Conservation (phyloP, 2,329 filamentous ascomycete genomes). For the Alternaria sp. region DNA sequence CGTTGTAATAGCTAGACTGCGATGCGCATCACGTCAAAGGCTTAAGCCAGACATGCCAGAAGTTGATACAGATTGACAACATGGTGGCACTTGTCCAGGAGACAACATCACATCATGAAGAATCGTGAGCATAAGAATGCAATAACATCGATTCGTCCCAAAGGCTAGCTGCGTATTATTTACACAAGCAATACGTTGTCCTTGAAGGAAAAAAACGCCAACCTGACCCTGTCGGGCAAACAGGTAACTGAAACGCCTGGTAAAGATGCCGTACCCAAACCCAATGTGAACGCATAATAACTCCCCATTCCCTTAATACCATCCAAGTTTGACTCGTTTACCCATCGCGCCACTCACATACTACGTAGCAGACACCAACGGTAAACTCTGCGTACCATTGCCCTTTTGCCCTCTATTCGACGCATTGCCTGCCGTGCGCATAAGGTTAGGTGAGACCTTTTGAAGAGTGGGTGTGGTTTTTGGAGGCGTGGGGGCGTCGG, state of each 20-base stretch:
- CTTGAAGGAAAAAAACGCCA: conserved; percentile 1
- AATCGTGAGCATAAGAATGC: neutral
- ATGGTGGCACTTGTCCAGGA: too few relatives aligned
- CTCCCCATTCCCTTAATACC: neutral
- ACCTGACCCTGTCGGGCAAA: conserved; percentile 22
- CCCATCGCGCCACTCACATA: neutral
- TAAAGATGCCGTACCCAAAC: neutral
- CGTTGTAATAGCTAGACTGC: neutral
- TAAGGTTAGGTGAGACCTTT: conserved; percentile 30
- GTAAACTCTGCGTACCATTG: conserved; percentile 27
- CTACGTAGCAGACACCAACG: conserved; percentile 42
- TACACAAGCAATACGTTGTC: neutral
- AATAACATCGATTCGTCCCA: neutral
- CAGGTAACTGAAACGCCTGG: conserved; percentile 3
- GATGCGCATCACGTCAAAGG: neutral
- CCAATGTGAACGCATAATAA: neutral
- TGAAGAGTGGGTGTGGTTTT: neutral
- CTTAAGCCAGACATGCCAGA: too few relatives aligned
- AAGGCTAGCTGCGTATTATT: neutral
- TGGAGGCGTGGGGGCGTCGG: conserved; percentile 3
- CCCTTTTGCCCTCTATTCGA: conserved; percentile 21
- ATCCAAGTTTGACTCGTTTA: conserved; percentile 9
- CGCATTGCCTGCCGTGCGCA: conserved; percentile 40
- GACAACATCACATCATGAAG: neutral
- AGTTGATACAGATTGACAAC: too few relatives aligned